These are phyloP conservation scores for Cucurbita argyrosperma DNA, from an alignment of 306 rosid species.

Conservation along the genomic window DNA sequence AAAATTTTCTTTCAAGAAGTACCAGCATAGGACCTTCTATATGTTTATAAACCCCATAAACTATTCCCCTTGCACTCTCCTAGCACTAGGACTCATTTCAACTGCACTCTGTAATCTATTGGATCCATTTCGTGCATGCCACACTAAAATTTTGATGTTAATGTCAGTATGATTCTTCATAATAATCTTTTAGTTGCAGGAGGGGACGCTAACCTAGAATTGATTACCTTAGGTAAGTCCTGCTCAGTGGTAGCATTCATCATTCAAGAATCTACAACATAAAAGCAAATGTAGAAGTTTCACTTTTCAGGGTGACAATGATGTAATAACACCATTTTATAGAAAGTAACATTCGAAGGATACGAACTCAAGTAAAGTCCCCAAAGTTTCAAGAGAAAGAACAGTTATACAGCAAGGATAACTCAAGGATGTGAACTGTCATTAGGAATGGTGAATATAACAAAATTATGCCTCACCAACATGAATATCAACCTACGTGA, in stretches of 20 bases:
- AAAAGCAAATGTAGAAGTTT: slow-evolving; percentile 2
- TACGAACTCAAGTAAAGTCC: not conserved
- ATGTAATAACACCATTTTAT: slow-evolving; percentile 6
- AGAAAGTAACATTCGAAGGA: slow-evolving; percentile 1
- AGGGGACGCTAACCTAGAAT: slow-evolving; percentile 8
- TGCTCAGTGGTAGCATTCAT: slow-evolving; percentile 6
- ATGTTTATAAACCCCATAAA: not conserved
- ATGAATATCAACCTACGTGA: not conserved
- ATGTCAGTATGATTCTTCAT: not conserved
- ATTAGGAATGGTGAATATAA: not conserved
- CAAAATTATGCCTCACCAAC: not conserved
- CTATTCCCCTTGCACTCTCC: not conserved
- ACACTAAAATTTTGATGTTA: not conserved
- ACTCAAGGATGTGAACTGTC: not conserved
- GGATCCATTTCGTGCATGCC: not conserved
- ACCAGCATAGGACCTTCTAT: not conserved
- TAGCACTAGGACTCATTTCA: not conserved
- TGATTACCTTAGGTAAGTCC: slow-evolving; percentile 8
- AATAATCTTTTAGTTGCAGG: not conserved
- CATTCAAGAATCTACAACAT: slow-evolving; percentile 5
- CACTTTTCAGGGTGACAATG: not conserved
- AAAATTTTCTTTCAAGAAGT: not conserved
- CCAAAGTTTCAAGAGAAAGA: not conserved
- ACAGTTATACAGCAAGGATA: not conserved
- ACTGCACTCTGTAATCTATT: not conserved